Base-by-base conservation (phyloP, 495 filamentous ascomycete species). In the Aspergillus bertholletiae region DNA sequence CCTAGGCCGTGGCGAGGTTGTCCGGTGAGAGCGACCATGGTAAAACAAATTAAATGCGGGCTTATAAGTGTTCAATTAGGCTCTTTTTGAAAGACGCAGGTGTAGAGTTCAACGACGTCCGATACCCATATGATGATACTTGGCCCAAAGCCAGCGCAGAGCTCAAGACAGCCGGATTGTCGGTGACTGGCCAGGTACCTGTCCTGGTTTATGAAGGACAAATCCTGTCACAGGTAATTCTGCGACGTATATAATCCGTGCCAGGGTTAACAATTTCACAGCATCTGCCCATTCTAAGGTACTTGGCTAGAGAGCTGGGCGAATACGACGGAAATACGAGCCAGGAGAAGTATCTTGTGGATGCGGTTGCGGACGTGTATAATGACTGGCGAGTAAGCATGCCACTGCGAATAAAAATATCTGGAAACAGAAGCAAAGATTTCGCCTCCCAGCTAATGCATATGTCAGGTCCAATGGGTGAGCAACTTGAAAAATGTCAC, bases 351-450 rank as follows among this genome's bases (percentile, higher is more conserved):
- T 78, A 74, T 37, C 55, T 64, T 43, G 68, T 71, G 17, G 74
- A 79, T 59, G 64, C 63, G 6, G 70, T 77, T 3, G 61, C 71
- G 15, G 76, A 79, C 59, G 67, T 77, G 45, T 74, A 70, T 23
- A 57, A 65, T 40, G 76, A 77, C 39, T 76, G 73, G 67, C 60
- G 64, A 53, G 63, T 64, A 47, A 12, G 49, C n/a, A 20, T 23
- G 5, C 24, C 18, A 40, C 27, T 32, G 8, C 13, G 30, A 32
- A 3, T 3, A 32, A 11, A 9, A 5, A 5, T 28, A 28, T 9
- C 27, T 5, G 9, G 5, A 28, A 9, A 28, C 5, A 28, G 9
- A 28, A 5, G 9, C 9, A 28, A 5, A 28, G 5, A 28, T 28
- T 5, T 28, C 5, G 5, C 27, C 27, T 11, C 30, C 13, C 3